These are phyloP conservation scores for Backusella macrospora DNA, from an alignment of 192 early-diverging fungal species.

Conservation along the genomic window DNA sequence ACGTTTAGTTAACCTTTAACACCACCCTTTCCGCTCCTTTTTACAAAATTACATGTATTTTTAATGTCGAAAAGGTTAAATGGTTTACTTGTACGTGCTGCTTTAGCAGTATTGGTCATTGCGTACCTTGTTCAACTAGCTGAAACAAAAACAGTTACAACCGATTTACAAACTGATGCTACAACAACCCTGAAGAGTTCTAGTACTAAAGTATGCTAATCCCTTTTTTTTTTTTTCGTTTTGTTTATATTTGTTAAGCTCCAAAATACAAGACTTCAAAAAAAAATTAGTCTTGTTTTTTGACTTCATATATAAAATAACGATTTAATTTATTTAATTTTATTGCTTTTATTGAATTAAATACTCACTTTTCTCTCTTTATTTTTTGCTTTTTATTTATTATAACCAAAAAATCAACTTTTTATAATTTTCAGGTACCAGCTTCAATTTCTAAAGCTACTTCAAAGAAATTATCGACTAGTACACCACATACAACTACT, in stretches of 20 bases:
- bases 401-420: not conserved
- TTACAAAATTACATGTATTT: not conserved
- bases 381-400: not conserved
- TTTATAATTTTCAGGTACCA: constrained; percentile 12
- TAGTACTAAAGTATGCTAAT: constrained; percentile 12
- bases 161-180: constrained; percentile 1
- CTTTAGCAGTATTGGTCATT: constrained; percentile 14
- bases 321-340: constrained; percentile 4
- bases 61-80: constrained; percentile 11
- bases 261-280: constrained; percentile 9
- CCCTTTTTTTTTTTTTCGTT: not conserved
- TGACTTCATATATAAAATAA: not conserved
- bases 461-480: not conserved
- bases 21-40: constrained; percentile 7
- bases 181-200: constrained; percentile 13
- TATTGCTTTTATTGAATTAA: not conserved
- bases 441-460: not conserved
- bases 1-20: not conserved
- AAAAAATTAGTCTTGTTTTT: constrained; percentile 16
- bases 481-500: not conserved
- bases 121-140: constrained; percentile 11
- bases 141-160: constrained; percentile 13
- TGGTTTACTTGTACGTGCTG: not conserved
- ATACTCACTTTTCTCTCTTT: not conserved
- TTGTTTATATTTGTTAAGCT: constrained; percentile 14